Conservation (phyloP, 106 monocot genomes). For the Apostasia ramifera region DNA sequence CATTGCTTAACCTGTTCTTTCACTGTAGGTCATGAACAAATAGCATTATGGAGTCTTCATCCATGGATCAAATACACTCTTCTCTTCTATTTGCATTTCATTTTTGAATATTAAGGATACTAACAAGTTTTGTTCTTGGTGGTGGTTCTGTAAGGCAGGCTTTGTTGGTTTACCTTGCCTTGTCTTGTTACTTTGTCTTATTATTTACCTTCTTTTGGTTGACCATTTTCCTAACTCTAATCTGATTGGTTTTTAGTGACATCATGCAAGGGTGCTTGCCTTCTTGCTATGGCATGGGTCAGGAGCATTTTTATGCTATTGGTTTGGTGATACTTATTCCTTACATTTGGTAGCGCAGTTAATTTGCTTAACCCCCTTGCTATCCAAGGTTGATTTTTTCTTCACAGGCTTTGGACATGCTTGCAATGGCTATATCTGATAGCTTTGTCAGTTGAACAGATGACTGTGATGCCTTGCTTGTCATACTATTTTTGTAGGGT, state of each 20-base stretch:
- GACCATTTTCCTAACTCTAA: neutral
- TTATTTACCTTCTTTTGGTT: neutral
- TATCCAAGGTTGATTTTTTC: no score
- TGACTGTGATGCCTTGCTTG: no score
- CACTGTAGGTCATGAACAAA: slow-evolving; percentile 5
- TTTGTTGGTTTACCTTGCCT: neutral
- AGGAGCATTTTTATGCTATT: no score
- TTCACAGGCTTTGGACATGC: no score
- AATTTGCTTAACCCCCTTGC: no score
- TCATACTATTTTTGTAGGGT: no score
- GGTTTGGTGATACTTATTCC: no score
- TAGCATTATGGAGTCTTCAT: slow-evolving; percentile 7
- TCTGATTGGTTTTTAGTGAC: slow-evolving; percentile 2
- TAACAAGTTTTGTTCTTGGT: slow-evolving; percentile 1
- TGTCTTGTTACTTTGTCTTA: neutral
- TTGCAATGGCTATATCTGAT: no score
- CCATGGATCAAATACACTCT: slow-evolving; percentile 7
- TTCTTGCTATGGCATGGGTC: slow-evolving; percentile 1
- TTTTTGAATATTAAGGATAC: neutral
- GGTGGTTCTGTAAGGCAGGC: neutral
- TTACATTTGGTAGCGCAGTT: no score
- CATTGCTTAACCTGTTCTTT: slow-evolving; percentile 2
- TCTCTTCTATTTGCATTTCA: neutral
- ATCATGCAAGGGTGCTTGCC: neutral
- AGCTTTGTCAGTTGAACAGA: no score